Base-by-base conservation (phyloP, 2,329 filamentous ascomycete genomes). In the Colletotrichum sp. region DNA sequence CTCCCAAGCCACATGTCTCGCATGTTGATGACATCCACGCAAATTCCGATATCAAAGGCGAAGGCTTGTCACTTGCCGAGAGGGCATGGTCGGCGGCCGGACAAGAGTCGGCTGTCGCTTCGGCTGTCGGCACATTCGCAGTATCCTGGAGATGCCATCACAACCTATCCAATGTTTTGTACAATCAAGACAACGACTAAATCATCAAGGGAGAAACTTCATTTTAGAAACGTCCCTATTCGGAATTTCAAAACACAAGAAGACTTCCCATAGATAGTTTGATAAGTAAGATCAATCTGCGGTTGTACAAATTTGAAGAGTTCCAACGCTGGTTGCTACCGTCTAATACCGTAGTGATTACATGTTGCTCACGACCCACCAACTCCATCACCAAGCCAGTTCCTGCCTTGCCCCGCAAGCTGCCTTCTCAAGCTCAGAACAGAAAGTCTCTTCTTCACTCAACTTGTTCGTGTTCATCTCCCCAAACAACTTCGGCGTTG, bases 391-490 rank as follows among this genome's bases (percentile, higher is more conserved):
- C 79, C 79, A 80, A 6, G 78, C 78, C 19, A 80, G 62, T 61
- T 79, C 79, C 27, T 67, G 77, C 5, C 69, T 68, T 13, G 29
- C 32, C 44, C 64, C 75, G 3, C 77, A 69, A 8, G 49, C 68
- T 15, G 71, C 72, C 22, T 69, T 76, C 32, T 82, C 81, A 4
- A 82, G 69, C 30, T 76, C 74, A 0, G 78, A 78, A 64, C 82
- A 84, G 34, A 83, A 83, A 13, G 78, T 72, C 62, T 80, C 77
- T 29, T 84, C 82, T 30, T 83, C 81, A 2, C 78, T 76, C 7
- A 80, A 62, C 64, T 80, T 83, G 6, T 65, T 70, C 19, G 79
- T 82, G 25, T 80, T 80, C 65, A 78, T 79, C 8, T 82, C 79
- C 3, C 78, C 78, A 1, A 57, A 15, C 2, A 79, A 44, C 15